Percentiles rank a stretch among this genome's conserved stretches.
Conservation (phyloP, 352 stramenopile genomes). For the Phytophthora chlamydospora region DNA sequence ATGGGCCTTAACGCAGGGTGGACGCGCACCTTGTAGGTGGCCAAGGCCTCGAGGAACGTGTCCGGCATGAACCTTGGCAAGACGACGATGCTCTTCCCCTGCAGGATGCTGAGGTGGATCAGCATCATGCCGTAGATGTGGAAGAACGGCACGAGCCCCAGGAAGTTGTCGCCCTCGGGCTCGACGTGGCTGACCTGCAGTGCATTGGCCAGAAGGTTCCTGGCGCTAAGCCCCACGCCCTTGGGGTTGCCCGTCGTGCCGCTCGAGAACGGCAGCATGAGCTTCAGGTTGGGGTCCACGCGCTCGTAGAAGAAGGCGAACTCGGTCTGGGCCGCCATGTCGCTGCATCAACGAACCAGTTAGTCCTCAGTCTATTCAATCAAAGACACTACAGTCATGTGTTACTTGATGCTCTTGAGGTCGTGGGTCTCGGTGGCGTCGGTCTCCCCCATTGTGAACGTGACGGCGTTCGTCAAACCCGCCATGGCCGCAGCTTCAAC, state of each 20-base stretch:
- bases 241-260: conserved; percentile 93
- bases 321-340: conserved; percentile 41
- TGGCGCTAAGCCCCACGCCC: conserved; percentile 76
- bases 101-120: conserved; percentile 83
- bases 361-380: background rate
- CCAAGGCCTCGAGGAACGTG: conserved; percentile 85
- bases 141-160: conserved; percentile 93
- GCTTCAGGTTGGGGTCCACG: conserved; percentile 61
- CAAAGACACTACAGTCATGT: background rate
- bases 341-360: conserved; percentile 23
- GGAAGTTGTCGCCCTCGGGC: conserved; percentile 49
- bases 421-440: conserved; percentile 17
- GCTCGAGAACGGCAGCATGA: conserved; percentile 91
- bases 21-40: conserved; percentile 49
- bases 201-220: conserved; percentile 92
- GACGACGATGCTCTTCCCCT: conserved; percentile 85
- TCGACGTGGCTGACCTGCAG: conserved; percentile 81
- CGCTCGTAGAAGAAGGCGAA: conserved; percentile 51
- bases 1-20: background rate
- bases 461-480: conserved; percentile 36
- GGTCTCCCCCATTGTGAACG: conserved; percentile 43
- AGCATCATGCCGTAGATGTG: conserved; percentile 95
- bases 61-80: conserved; percentile 91
- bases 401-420: conserved; percentile 50
- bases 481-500: conserved; percentile 28